Conservation (phyloP, 164 flowering plant species). For the Akebia trifoliata region DNA sequence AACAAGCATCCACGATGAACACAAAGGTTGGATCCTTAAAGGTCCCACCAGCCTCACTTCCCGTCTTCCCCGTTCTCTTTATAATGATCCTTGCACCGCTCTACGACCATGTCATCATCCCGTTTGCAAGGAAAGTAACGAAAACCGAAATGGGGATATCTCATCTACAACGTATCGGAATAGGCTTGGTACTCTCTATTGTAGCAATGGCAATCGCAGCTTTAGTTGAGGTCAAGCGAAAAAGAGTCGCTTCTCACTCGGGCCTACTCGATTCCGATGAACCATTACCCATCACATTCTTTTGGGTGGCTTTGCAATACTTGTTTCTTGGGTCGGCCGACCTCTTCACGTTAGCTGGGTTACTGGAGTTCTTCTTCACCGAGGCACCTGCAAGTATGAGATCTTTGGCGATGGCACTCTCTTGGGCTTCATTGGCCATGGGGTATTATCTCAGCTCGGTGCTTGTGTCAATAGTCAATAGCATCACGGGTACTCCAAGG, state of each 20-base stretch:
- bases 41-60: slow-evolving; percentile 23
- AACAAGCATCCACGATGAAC: slow-evolving; percentile 24
- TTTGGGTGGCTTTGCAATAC: slow-evolving; percentile 81
- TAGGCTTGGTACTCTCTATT: slow-evolving; percentile 21
- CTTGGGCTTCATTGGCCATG: slow-evolving; percentile 75
- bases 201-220: slow-evolving; percentile 21
- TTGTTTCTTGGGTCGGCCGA: slow-evolving; percentile 83
- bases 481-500: slow-evolving; percentile 25
- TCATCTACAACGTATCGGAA: slow-evolving; percentile 24
- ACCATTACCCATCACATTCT: slow-evolving; percentile 63
- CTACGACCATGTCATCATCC: slow-evolving; percentile 21
- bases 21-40: slow-evolving; percentile 17
- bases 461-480: slow-evolving; percentile 56
- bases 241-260: slow-evolving; percentile 33
- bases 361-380: slow-evolving; percentile 82
- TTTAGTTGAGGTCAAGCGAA: slow-evolving; percentile 33
- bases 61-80: slow-evolving; percentile 14
- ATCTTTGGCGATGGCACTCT: slow-evolving; percentile 71
- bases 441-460: slow-evolving; percentile 83
- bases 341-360: slow-evolving; percentile 76
- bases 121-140: slow-evolving; percentile 17
- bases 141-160: slow-evolving; percentile 20
- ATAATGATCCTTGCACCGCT: slow-evolving; percentile 20
- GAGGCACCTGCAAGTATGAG: slow-evolving; percentile 85
- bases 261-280: slow-evolving; percentile 36